phyloP scores from a whole-genome alignment of 75 land plant genomes.

The Pinus tabuliformis region DNA sequence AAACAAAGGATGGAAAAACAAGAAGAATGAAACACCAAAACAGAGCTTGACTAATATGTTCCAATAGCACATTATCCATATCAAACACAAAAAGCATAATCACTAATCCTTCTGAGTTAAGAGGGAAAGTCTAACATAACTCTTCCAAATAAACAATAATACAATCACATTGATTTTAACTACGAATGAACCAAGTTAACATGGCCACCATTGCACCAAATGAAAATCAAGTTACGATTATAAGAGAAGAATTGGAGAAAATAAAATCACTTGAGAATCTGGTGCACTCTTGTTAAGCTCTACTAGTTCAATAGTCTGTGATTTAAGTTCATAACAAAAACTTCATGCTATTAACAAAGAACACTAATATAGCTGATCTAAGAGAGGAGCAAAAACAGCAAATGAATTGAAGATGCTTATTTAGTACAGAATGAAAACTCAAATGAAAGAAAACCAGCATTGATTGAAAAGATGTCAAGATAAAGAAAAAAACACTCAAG shows the following conservation, averaged over 20 bases:
- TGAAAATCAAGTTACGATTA: background rate
- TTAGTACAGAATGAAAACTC: background rate
- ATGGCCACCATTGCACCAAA: background rate
- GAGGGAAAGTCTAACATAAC: constrained; percentile 1
- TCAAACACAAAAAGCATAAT: background rate
- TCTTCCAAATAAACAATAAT: background rate
- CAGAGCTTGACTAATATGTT: background rate
- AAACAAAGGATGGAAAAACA: background rate
- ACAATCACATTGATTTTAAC: background rate
- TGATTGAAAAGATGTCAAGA: background rate
- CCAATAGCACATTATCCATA: background rate
- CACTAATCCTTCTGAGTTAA: background rate
- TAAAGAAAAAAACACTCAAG: background rate
- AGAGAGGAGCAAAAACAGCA: background rate
- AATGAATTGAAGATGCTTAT: background rate
- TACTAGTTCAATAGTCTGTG: background rate
- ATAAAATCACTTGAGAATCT: background rate
- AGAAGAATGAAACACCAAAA: background rate
- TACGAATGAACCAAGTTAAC: background rate
- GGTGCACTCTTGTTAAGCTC: background rate
- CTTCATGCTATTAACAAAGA: background rate
- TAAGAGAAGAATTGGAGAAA: background rate
- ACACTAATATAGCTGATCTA: background rate
- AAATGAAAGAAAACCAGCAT: background rate
- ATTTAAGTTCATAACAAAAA: background rate